Conservation (phyloP, 2,329 filamentous ascomycete genomes). For the Cytospora piceicola region DNA sequence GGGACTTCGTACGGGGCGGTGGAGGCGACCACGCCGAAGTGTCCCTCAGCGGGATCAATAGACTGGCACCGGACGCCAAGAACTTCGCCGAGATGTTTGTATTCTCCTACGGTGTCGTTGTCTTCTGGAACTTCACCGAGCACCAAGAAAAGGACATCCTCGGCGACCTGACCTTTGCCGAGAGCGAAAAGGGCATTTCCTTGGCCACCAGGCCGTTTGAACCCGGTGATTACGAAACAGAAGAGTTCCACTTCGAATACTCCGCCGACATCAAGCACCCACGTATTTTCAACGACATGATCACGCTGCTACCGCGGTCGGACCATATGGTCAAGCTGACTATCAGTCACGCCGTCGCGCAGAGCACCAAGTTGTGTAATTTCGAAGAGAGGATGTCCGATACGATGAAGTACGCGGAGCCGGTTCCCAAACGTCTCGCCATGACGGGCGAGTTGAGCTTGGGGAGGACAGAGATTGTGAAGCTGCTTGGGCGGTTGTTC, state of each 20-base stretch:
- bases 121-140: slow-evolving; percentile 99
- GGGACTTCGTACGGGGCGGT: slow-evolving; percentile 22
- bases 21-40: slow-evolving; percentile 40
- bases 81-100: slow-evolving; percentile 94
- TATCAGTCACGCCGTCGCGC: slow-evolving; percentile 95
- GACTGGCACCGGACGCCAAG: slow-evolving; percentile 71
- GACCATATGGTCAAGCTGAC: slow-evolving; percentile 99
- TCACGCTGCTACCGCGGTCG: slow-evolving; percentile 83
- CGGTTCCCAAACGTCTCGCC: slow-evolving; percentile 86
- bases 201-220: slow-evolving; percentile 79
- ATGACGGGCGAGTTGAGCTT: slow-evolving; percentile 89
- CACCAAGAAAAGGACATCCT: slow-evolving; percentile 95
- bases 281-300: slow-evolving; percentile 98
- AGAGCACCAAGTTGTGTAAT: slow-evolving; percentile 94
- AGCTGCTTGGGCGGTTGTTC: slow-evolving; percentile 87
- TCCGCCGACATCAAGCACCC: slow-evolving; percentile 83
- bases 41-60: slow-evolving; percentile 56
- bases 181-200: slow-evolving; percentile 64
- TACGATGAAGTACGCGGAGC: slow-evolving; percentile 90
- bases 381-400: slow-evolving; percentile 96
- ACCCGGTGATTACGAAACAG: slow-evolving; percentile 92
- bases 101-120: slow-evolving; percentile 94
- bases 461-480: slow-evolving; percentile 89
- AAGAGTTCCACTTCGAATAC: slow-evolving; percentile 99
- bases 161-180: slow-evolving; percentile 89